A percentile compares a stretch with the other conserved stretches of the same genome.
Evolutionary conservation across 2,329 filamentous ascomycete genomes (phyloP).

Genomic region (Sclerotinia nivalis): DNA sequence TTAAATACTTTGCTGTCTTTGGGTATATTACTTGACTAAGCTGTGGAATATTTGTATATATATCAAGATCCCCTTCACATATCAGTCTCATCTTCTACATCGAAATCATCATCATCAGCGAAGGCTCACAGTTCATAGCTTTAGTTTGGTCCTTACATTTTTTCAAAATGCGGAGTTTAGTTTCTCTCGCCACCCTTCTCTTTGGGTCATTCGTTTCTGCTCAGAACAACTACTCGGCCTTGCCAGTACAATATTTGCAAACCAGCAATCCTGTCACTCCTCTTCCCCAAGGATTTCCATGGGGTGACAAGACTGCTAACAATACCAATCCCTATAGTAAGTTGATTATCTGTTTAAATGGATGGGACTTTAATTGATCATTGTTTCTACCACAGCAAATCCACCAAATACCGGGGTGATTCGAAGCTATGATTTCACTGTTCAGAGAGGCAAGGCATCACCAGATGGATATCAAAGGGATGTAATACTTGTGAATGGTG

Average conservation of each 20-base stretch:
- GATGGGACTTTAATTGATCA: slow-evolving; percentile 21
- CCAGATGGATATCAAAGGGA: slow-evolving; percentile 50
- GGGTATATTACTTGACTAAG: neutral
- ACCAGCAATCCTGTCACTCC: slow-evolving; percentile 36
- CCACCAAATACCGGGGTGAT: slow-evolving; percentile 42
- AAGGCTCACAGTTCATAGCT: neutral
- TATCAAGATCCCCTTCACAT: neutral
- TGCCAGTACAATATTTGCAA: slow-evolving; percentile 10
- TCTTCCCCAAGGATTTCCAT: slow-evolving; percentile 52
- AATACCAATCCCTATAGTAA: slow-evolving; percentile 42
- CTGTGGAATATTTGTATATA: slow-evolving; percentile 1
- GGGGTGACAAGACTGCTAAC: slow-evolving; percentile 49
- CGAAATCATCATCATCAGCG: neutral
- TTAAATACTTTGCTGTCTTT: neutral
- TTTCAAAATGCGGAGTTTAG: slow-evolving; percentile 12
- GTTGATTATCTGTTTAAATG: slow-evolving; percentile 22
- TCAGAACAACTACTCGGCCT: slow-evolving; percentile 17
- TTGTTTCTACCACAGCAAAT: neutral
- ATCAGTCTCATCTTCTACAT: neutral
- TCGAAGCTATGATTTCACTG: slow-evolving; percentile 40
- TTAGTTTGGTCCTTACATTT: neutral
- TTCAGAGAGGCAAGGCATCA: slow-evolving; percentile 35
- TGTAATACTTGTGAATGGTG: slow-evolving; percentile 48
- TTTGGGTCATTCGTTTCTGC: slow-evolving; percentile 23
- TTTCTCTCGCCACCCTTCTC: slow-evolving; percentile 21